phyloP scores from a whole-genome alignment of 805 yeast species.

The Ogataea zsoltii region DNA sequence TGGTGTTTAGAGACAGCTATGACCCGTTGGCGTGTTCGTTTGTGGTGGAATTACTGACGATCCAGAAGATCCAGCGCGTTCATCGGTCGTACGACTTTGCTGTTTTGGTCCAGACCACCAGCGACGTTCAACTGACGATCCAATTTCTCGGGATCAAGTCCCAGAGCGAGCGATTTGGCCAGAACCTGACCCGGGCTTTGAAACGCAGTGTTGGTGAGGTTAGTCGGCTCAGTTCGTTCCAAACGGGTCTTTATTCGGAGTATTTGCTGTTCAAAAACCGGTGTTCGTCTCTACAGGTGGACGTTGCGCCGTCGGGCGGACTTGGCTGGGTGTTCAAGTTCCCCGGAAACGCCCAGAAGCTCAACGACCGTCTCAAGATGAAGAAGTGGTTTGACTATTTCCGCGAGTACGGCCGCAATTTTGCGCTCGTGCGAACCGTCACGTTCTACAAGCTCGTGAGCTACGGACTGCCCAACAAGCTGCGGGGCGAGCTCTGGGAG shows the following conservation, averaged over 20 bases:
- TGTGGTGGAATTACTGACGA: conserved; percentile 69
- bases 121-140: conserved; percentile 60
- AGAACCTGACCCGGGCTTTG: conserved; percentile 58
- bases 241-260: conserved; percentile 81
- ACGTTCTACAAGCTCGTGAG: conserved; percentile 80
- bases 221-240: conserved; percentile 60
- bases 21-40: conserved; percentile 70
- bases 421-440: conserved; percentile 71
- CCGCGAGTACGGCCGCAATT: conserved; percentile 78
- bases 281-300: conserved; percentile 41
- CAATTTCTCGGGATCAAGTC: conserved; percentile 80
- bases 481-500: conserved; percentile 98
- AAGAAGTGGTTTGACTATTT: conserved; percentile 93
- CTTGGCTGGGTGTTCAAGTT: conserved; percentile 80
- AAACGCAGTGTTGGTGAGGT: conserved; percentile 65
- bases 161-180: conserved; percentile 79
- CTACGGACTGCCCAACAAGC: conserved; percentile 90
- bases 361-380: conserved; percentile 81
- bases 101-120: conserved; percentile 65
- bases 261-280: conserved; percentile 67
- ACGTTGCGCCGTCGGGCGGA: conserved; percentile 74
- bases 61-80: conserved; percentile 82
- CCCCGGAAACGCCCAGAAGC: conserved; percentile 83
- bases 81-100: conserved; percentile 81
- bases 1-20: conserved; percentile 71